phyloP scores from a whole-genome alignment of 2,329 filamentous ascomycete genomes.

The Fusarium avenaceum region DNA sequence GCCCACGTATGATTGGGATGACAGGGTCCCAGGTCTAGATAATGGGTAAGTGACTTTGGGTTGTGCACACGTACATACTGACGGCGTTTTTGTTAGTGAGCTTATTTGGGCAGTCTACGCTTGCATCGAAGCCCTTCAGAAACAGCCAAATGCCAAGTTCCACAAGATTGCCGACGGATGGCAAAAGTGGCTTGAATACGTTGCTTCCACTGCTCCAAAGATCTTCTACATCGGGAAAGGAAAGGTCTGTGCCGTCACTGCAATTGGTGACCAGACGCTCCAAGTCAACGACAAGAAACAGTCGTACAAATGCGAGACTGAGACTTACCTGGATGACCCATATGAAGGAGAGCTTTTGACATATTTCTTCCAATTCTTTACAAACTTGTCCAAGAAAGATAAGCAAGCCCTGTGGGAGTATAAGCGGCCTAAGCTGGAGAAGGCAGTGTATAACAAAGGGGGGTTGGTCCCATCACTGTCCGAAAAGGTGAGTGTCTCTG shows the following conservation, averaged over 20 bases:
- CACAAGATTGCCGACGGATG: conserved; percentile 53
- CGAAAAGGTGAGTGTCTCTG: conserved; percentile 50
- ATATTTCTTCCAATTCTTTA: conserved; percentile 58
- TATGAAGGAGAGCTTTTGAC: conserved; percentile 60
- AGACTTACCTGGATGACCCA: conserved; percentile 55
- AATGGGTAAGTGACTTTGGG: conserved; percentile 52
- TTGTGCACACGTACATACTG: not conserved
- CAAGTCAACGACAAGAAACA: conserved; percentile 48
- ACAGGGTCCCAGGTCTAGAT: conserved; percentile 57
- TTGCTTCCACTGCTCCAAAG: conserved; percentile 53
- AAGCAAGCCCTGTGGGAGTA: conserved; percentile 55
- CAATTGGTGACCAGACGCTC: conserved; percentile 53
- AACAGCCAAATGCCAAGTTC: conserved; percentile 39
- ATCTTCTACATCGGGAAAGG: conserved; percentile 57
- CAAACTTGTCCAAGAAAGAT: conserved; percentile 50
- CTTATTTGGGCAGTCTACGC: conserved; percentile 60
- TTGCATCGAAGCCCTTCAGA: conserved; percentile 55
- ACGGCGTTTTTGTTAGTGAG: conserved; percentile 44
- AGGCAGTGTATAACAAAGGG: conserved; percentile 55
- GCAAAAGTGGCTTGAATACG: conserved; percentile 58
- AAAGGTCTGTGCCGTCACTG: conserved; percentile 57
- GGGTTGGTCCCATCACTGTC: conserved; percentile 58
- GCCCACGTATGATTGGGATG: conserved; percentile 55
- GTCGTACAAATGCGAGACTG: conserved; percentile 55
- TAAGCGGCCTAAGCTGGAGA: conserved; percentile 56